Conservation (phyloP, 2,329 filamentous ascomycete species). For the Ilyonectria destructans region DNA sequence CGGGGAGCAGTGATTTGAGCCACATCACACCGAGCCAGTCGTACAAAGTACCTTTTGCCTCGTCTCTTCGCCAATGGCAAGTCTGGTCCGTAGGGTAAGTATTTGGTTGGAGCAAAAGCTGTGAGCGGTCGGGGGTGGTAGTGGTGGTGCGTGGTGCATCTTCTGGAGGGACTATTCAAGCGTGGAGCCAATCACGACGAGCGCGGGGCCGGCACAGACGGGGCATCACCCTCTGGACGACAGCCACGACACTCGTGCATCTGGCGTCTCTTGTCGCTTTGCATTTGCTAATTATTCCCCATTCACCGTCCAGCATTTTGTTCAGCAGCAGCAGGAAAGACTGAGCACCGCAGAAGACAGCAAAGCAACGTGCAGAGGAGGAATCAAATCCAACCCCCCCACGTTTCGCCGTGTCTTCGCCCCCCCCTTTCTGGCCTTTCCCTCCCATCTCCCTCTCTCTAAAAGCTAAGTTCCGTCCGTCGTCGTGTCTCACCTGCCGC, state of each 20-base stretch:
- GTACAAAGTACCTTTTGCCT: slow-evolving; percentile 25
- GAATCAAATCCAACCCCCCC: slow-evolving; percentile 6
- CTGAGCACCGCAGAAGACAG: slow-evolving; percentile 9
- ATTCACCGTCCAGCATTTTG: slow-evolving; percentile 14
- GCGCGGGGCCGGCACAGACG: slow-evolving; percentile 41
- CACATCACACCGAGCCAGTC: slow-evolving; percentile 32
- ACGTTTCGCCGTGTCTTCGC: neutral
- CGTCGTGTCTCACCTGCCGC: slow-evolving; percentile 28
- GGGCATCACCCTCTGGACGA: slow-evolving; percentile 59
- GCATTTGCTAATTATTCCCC: slow-evolving; percentile 24
- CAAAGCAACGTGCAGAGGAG: neutral
- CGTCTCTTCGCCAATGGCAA: slow-evolving; percentile 3
- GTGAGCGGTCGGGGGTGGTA: slow-evolving; percentile 3
- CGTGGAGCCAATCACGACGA: slow-evolving; percentile 37
- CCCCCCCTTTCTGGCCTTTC: neutral
- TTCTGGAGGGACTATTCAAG: slow-evolving; percentile 6
- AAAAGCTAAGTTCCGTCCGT: slow-evolving; percentile 13
- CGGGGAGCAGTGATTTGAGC: slow-evolving; percentile 25
- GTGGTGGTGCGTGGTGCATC: slow-evolving; percentile 21
- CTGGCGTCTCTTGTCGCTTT: slow-evolving; percentile 31
- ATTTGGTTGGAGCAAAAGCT: neutral
- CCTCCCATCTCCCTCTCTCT: neutral
- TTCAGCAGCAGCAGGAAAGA: slow-evolving; percentile 4
- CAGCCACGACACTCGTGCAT: slow-evolving; percentile 67
- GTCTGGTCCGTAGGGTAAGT: slow-evolving; percentile 19